Evolutionary conservation across 768 basidiomycete species (phyloP), one percentile per base, ranked within the genome.

Genomic region (Macrolepiota albuminosa): DNA sequence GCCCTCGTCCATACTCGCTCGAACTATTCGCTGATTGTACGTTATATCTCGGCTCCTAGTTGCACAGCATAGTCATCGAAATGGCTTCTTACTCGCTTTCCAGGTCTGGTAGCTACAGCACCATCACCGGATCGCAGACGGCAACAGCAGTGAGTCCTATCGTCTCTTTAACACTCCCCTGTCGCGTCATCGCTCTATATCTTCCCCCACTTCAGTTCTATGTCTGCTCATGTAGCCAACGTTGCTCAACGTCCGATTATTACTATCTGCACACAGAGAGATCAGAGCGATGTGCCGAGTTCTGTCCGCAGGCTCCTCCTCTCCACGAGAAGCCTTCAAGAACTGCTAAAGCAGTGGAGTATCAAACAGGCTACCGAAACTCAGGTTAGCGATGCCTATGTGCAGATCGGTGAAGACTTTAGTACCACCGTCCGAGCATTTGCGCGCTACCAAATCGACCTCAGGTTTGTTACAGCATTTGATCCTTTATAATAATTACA

Each of bases 341-440:
- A 90, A 16, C 73, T 81, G 1, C 80, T 95, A 49, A 78, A 75
- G 31, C 80, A 81, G 60, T 95, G 94, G 93, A 82, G 86, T 52
- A 62, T 73, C 1, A 76, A 79, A 3, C 75, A 81, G 48, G 84
- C 84, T 1, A 73, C 80, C 1, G 88, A 93, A 56, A 75, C 73
- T 14, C 78, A 92, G 68, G 93, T 98, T 67, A 93, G 90, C 78
- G 86, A 96, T 71, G 83, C 91, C 56, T 98, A 94, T 71, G 91
- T 98, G 56, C 82, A 85, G 65, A 83, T 97, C 16, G 94, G 93
- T 47, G 89, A 89, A 68, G 89, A 95, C 65, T 95, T 97, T 77
- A 94, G 95, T 71, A 73, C 80, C 2, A 87, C 87, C 45, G 82
- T 92, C 24, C 78, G 74, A 42, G 91, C 93, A 0, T 97, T 98